These are phyloP conservation scores for Magnolia kwangsiensis DNA, from an alignment of 164 flowering plant genomes.

Conservation along the genomic window DNA sequence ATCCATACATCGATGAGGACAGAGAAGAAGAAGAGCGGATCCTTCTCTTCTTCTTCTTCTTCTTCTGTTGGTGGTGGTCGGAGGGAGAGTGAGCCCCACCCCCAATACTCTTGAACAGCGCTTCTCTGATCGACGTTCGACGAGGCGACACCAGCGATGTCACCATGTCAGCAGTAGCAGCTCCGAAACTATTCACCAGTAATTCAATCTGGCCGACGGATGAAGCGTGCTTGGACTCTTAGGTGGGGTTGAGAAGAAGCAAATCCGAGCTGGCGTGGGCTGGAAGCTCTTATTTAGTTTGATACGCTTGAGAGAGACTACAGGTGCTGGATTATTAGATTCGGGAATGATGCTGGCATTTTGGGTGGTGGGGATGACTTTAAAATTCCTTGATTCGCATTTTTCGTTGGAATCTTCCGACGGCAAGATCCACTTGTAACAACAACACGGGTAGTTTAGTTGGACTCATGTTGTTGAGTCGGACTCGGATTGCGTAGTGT, in stretches of 20 bases:
- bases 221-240: too few species aligned
- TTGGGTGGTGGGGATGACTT: slow-evolving; percentile 1
- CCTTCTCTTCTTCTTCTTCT: neutral
- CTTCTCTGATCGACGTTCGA: slow-evolving; percentile 25
- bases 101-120: slow-evolving; percentile 17
- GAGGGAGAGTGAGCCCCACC: too few species aligned
- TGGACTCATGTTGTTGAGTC: too few species aligned
- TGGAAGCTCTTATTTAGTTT: neutral
- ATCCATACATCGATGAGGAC: slow-evolving; percentile 6
- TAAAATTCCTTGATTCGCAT: slow-evolving; percentile 16
- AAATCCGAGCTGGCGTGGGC: neutral
- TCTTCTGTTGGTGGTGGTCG: neutral
- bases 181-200: slow-evolving; percentile 8
- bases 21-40: neutral
- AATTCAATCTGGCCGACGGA: neutral
- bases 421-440: slow-evolving; percentile 31
- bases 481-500: too few species aligned
- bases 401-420: slow-evolving; percentile 39
- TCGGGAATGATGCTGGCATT: neutral
- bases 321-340: neutral
- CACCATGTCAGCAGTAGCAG: slow-evolving; percentile 24
- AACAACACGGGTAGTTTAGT: too few species aligned
- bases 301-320: slow-evolving; percentile 17
- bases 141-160: slow-evolving; percentile 52
- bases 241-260: neutral